Base-by-base conservation (phyloP, 2,329 filamentous ascomycete genomes). In the Exserohilum rostratum region DNA sequence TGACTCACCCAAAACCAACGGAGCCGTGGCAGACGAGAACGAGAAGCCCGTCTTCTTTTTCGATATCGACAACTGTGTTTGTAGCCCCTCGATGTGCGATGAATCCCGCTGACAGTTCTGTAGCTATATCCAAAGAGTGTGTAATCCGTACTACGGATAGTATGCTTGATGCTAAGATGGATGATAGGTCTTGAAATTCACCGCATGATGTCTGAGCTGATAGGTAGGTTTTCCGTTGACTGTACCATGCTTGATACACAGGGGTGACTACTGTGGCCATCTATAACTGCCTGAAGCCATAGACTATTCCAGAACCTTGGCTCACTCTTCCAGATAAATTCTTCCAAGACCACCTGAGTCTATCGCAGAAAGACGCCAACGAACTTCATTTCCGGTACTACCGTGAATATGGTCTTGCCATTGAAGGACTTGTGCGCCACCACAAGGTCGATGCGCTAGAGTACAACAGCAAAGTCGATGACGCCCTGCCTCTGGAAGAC, bases 41-140 rank as follows among this genome's bases (percentile, higher is more conserved):
- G 71, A 71, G 50, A 76, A 84, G 58, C 81, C 82, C 1, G 81
- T 90, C 17, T 84, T 87, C 74, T 87, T 85, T 76, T 98, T 97
- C 72, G 95, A 99, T 73, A 98, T 99, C 71, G 95, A 99, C 82
- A 99, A 99, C 72, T 99, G 96, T 77, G 85, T 87, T 80, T 60
- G 84, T 79, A 18, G 20, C 42, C 9, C 20, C 29, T n/a, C 27
- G 7, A 11, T 1, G 18, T 6, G 35, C n/a, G n/a, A 46, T 35
- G 13, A 5, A 12, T 18, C 33, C 18, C 40, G 29, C 62, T 67
- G 20, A 68, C 43, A 9, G 1, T 12, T 7, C 1, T 1, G 5
- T 48, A 87, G 83, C 85, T 98, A 51, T 98, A 97, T 70, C 87
- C 93, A 0, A 92, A 89, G 77, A 93, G 90, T 92, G 71, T 76